Evolutionary conservation across 2,329 filamentous ascomycete genomes (phyloP), one percentile per base, ranked within the genome.

Genomic region (Alternaria longipes): DNA sequence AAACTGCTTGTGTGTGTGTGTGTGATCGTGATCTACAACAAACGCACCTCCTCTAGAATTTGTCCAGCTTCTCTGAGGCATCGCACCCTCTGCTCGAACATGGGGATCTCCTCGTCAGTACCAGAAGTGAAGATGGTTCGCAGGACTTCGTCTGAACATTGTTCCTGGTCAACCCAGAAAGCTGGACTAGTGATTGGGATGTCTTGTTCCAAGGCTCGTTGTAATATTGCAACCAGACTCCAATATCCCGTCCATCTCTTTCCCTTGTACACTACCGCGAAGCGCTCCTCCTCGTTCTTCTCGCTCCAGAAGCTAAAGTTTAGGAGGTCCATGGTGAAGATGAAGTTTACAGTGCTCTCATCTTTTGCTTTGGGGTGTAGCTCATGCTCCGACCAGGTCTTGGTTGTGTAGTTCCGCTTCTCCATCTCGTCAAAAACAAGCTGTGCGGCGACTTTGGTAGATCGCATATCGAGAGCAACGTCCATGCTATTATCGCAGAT

Each of bases 261-360:
- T 28, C 88, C 93, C 46, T 86, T 86, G 79, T 97, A 98, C 59
- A 92, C 89, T 42, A 99, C 86, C 9, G 91, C 86, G 78, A 94
- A 99, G 11, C 93, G 85, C 70, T 94, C 89, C 5, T 88, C 85
- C 11, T 91, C 89, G 3, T 78, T 73, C 60, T 84, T 80, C 54
- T 92, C 90, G 14, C 92, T 96, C 95, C 95, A 99, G 78, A 99
- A 99, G 22, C 90, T 96, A 76, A 98, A 99, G 77, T 99, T 99
- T 52, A 99, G 82, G 28, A 99, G 79, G 77, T 99, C 95, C 93
- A 99, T 97, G 20, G 92, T 93, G 77, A 99, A 98, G 71, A 99
- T 94, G 76, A 99, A 98, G 65, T 92, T 90, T 22, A 97, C 88
- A 0, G 93, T 94, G 52, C 80, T 85, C 73, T 92, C 91, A 74